phyloP scores from a whole-genome alignment of 2,329 filamentous ascomycete genomes.

The Arthrobotrys pseudoclavata region DNA sequence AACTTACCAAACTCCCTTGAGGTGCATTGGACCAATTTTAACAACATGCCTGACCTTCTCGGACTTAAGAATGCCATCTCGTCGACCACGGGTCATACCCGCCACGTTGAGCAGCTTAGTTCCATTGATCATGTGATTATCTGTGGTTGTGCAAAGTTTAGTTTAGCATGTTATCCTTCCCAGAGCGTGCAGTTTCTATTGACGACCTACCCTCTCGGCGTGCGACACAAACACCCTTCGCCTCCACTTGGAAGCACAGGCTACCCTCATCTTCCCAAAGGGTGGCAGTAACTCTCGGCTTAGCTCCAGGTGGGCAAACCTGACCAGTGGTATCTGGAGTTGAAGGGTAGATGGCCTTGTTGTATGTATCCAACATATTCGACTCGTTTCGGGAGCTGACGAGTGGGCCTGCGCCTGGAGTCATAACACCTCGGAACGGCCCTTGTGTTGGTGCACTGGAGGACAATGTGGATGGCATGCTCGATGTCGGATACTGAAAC shows the following conservation, averaged over 20 bases:
- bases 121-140: constrained; percentile 99
- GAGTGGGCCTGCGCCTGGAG: constrained; percentile 56
- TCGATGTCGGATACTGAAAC: constrained; percentile 53
- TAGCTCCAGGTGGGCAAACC: constrained; percentile 91
- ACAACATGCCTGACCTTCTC: constrained; percentile 97
- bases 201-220: constrained; percentile 81
- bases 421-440: constrained; percentile 58
- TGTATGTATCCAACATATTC: constrained; percentile 66
- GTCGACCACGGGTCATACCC: constrained; percentile 94
- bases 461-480: constrained; percentile 56
- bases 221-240: constrained; percentile 94
- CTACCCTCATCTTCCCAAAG: constrained; percentile 99
- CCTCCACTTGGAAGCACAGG: constrained; percentile 97
- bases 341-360: constrained; percentile 69
- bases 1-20: constrained; percentile 94
- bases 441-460: constrained; percentile 55
- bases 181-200: constrained; percentile 30
- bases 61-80: constrained; percentile 97
- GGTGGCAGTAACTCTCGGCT: constrained; percentile 94
- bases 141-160: constrained; percentile 68
- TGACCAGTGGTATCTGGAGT: constrained; percentile 84
- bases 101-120: constrained; percentile 97
- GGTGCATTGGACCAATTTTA: constrained; percentile 98
- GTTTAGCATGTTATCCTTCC: constrained; percentile 34
- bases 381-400: constrained; percentile 57